Evolutionary conservation across 1,284 basidiomycete genomes (phyloP), one percentile per base, ranked within the genome.

Genomic region (Cutaneotrichosporon sp.): DNA sequence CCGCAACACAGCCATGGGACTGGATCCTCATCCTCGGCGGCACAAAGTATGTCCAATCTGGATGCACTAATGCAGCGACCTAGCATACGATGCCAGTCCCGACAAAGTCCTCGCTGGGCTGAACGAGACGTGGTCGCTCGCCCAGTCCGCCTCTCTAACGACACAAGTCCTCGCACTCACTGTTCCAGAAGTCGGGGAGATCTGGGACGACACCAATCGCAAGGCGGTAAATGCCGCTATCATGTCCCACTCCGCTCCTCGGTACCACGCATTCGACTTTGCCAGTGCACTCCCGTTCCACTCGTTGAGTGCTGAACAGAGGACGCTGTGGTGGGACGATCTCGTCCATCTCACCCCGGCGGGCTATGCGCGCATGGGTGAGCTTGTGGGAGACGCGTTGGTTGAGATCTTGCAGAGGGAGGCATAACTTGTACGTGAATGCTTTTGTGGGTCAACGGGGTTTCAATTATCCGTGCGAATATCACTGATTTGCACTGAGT

Each of bases 11-110:
- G 36, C 32, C 18, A 0, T 56, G 59, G 57, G 63, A 60, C 55
- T 64, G 63, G 63, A 22, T 55, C 21, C 36, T 64, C 47, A 49
- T 64, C 16, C 47, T 64, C 10, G 63, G 63, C 0, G 59, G 63
- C 9, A 64, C 63, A n/a, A 64, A 64, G 63, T 64, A 31, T 3
- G 59, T 18, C 11, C 36, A 2, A 9, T 3, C 9, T 5, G 11
- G 16, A 2, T 6, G 26, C 4, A 22, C 51, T 59, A 52, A 63
- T 42, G n/a, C 53, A 63, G 62, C 18, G 62, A 63, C 22, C 57
- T 63, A 0, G 62, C 51, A 7, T 55, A 16, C 13, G 58, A 40
- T 18, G 10, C 11, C 4, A 2, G 21, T 14, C 31, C 57, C 4
- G 51, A 59, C 6, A 8, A 26, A 14, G 53, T 50, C 4, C n/a